Percentiles rank a stretch among this genome's conserved stretches.
Conservation (phyloP, 2,329 filamentous ascomycete species). For the Pyrenochaeta sp. region DNA sequence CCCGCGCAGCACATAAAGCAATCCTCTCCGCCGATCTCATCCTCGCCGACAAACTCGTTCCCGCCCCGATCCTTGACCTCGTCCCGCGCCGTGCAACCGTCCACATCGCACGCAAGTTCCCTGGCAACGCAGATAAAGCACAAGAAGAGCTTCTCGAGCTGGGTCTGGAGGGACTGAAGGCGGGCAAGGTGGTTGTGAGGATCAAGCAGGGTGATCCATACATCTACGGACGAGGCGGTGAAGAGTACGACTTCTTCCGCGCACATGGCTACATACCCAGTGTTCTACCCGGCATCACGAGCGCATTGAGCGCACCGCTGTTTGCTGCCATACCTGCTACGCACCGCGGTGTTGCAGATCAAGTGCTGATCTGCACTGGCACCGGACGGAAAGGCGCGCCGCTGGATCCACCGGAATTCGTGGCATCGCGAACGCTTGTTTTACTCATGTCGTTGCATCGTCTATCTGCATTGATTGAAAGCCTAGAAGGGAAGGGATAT, state of each 20-base stretch:
- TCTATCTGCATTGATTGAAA: slow-evolving; percentile 75
- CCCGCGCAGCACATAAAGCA: slow-evolving; percentile 79
- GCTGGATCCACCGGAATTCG: slow-evolving; percentile 81
- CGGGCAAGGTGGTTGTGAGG: slow-evolving; percentile 82
- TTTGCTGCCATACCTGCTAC: slow-evolving; percentile 90
- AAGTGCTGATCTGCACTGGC: slow-evolving; percentile 94
- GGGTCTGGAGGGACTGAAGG: slow-evolving; percentile 72
- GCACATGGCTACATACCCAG: slow-evolving; percentile 71
- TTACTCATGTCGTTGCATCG: slow-evolving; percentile 96
- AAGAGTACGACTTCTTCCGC: slow-evolving; percentile 88
- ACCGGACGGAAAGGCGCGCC: slow-evolving; percentile 89
- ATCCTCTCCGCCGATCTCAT: slow-evolving; percentile 79
- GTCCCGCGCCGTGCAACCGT: slow-evolving; percentile 89
- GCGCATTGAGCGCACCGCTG: slow-evolving; percentile 83
- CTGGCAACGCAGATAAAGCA: slow-evolving; percentile 92
- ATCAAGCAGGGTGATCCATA: slow-evolving; percentile 98
- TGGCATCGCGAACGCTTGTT: slow-evolving; percentile 81
- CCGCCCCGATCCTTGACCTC: slow-evolving; percentile 83
- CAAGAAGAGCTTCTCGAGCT: slow-evolving; percentile 87
- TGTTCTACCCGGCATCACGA: slow-evolving; percentile 91
- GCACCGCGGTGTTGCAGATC: slow-evolving; percentile 88
- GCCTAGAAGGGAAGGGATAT: slow-evolving; percentile 69
- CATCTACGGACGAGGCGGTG: slow-evolving; percentile 92
- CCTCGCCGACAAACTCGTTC: slow-evolving; percentile 85
- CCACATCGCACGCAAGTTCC: slow-evolving; percentile 95